phyloP scores from a whole-genome alignment of 176 grass and related monocot species.

The Musa schizocarpa region DNA sequence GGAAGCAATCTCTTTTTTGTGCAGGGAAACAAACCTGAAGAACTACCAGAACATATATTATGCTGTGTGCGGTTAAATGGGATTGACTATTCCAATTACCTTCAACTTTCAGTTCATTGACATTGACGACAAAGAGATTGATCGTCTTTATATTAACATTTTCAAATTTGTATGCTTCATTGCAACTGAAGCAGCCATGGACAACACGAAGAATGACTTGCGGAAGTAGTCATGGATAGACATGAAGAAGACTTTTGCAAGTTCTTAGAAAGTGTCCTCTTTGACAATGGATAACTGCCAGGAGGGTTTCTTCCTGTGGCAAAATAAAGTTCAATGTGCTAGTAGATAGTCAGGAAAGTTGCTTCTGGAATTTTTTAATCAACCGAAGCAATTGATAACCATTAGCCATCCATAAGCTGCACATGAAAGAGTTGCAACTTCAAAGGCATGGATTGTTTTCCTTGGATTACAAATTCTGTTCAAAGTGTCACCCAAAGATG shows the following conservation, averaged over 20 bases:
- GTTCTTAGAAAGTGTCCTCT: neutral
- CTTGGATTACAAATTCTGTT: no score
- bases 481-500: no score
- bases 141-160: neutral
- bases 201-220: neutral
- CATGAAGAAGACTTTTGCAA: neutral
- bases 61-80: constrained; percentile 11
- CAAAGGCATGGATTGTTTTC: no score
- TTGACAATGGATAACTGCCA: no score
- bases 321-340: no score
- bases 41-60: constrained; percentile 14
- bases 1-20: neutral
- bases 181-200: neutral
- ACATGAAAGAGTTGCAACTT: no score
- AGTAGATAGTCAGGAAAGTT: neutral
- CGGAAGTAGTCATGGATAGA: neutral
- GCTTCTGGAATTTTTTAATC: no score
- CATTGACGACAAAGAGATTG: neutral
- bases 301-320: no score
- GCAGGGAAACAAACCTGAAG: constrained; percentile 18
- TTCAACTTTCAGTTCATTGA: neutral
- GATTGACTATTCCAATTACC: constrained; percentile 16
- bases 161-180: neutral
- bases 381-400: no score
- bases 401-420: no score